Base-by-base conservation (phyloP, 129 eudicot species). In the Glebionis coronaria region DNA sequence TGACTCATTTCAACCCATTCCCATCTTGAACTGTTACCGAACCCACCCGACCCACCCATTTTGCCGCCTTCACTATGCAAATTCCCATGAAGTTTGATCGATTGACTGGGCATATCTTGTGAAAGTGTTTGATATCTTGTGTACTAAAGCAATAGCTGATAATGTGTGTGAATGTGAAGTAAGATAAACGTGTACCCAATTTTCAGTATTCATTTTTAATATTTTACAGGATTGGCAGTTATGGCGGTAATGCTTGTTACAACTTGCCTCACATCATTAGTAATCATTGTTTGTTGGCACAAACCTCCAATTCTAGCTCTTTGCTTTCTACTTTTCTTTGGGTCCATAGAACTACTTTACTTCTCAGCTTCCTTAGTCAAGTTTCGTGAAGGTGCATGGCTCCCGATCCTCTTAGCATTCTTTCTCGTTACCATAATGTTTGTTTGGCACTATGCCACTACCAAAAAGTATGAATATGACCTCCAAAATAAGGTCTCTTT, bases 391-490 rank as follows among this genome's bases (percentile, higher is more conserved):
- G 97, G 97, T 12, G 87, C 97, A 28, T 87, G 95, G 97, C 82
- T 81, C 56, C 75, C 87, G 14, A 63, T 85, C 18, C 72, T 81
- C 81, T 55, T 90, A 12, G 79, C 81, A 66, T 61, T 80, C 1
- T 57, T 88, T 21, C 81, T 79, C 23, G 78, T 92, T 52, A 68
- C 84, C 9, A 67, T 86, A 65, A 92, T 92, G 98, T 76, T 79
- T 8, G 44, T 84, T 31, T 92, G 98, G 98, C 96, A 92, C 81
- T 92, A 85, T 19, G 91, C 90, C 27, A 85, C 93, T 44, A 66
- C 80, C 29, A 92, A 92, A 70, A 91, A 83, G 52, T 88, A 87
- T 44, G 63, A 88, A 75, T 91, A 79, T 31, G 97, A 91, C 42
- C 49, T 83, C 12, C 95, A 92, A 69, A 88, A 88, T 75, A 92